Conservation (phyloP, 176 grass and related monocot species). For the Typha latifolia region DNA sequence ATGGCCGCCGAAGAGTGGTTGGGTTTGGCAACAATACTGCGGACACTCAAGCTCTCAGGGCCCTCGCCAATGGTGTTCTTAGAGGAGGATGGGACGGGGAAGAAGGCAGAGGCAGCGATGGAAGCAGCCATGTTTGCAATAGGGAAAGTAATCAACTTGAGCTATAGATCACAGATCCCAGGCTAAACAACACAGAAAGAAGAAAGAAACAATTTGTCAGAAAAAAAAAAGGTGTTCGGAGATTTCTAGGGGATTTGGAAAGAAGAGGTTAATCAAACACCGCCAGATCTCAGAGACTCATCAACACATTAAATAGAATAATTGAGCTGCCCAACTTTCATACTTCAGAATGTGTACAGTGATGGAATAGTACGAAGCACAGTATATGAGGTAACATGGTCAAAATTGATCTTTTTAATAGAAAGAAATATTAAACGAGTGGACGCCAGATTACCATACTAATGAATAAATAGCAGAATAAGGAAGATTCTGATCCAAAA, state of each 20-base stretch:
- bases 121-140: background rate
- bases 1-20: slow-evolving; percentile 27
- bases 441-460: too few relatives aligned
- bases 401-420: background rate
- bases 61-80: slow-evolving; percentile 30
- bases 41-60: slow-evolving; percentile 38
- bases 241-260: background rate
- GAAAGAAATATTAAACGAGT: too few relatives aligned
- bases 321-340: background rate
- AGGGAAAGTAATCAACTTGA: background rate
- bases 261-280: background rate
- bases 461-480: too few relatives aligned
- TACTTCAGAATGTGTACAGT: background rate
- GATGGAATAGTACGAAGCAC: too few relatives aligned
- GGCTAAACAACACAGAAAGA: background rate
- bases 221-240: background rate
- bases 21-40: slow-evolving; percentile 37
- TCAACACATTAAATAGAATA: background rate
- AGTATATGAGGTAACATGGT: background rate
- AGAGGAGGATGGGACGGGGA: slow-evolving; percentile 24
- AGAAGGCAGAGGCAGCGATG: slow-evolving; percentile 34
- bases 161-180: background rate
- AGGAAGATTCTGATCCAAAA: too few relatives aligned
- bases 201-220: background rate
- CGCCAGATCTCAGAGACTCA: background rate